Conservation (phyloP, 1,284 basidiomycete species). For the Puccinia novopanici region DNA sequence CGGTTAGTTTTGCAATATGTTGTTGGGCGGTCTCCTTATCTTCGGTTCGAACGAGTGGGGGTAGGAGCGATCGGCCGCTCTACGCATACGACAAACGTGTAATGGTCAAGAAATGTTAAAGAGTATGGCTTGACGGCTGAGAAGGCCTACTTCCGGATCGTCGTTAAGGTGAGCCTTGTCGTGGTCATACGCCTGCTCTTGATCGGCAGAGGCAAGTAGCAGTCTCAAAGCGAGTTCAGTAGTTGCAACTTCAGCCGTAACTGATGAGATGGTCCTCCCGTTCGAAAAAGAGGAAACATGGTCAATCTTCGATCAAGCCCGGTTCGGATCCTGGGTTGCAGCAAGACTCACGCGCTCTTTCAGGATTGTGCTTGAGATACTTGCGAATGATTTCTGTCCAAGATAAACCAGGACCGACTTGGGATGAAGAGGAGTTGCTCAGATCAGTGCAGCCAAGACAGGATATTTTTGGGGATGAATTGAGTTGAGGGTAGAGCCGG, state of each 20-base stretch:
- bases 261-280: background rate
- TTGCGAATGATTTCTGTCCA: constrained; percentile 59
- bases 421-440: too few species aligned
- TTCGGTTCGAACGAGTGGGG: constrained; percentile 22
- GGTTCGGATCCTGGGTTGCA: background rate
- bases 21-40: constrained; percentile 2
- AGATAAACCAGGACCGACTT: constrained; percentile 30
- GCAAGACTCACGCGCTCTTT: constrained; percentile 31
- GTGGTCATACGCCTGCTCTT: constrained; percentile 35
- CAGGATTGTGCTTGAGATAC: constrained; percentile 59
- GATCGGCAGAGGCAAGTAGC: constrained; percentile 8
- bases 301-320: background rate
- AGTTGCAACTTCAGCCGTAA: constrained; percentile 24
- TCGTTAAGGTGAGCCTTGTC: constrained; percentile 38
- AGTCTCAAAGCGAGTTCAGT: constrained; percentile 24
- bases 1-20: constrained; percentile 9
- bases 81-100: background rate
- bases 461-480: background rate
- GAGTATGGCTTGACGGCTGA: background rate
- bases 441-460: background rate
- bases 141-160: constrained; percentile 32
- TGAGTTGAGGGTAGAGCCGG: too few species aligned
- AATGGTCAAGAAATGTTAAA: constrained; percentile 1
- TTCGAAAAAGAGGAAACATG: background rate
- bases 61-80: constrained; percentile 6